phyloP scores from a whole-genome alignment of 345 rosid genomes.

The Linum tenue region DNA sequence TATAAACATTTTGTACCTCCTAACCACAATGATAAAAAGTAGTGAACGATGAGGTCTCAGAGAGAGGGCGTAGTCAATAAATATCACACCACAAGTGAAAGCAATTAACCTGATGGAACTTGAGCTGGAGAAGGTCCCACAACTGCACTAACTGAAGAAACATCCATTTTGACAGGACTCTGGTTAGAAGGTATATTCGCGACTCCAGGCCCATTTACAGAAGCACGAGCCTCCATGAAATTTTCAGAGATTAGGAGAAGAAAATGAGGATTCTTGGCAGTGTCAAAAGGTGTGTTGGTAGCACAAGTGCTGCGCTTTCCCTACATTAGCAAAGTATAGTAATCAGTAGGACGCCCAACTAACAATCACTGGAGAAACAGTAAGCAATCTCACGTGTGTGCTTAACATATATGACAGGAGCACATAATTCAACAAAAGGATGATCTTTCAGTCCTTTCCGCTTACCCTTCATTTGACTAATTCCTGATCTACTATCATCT shows the following conservation, averaged over 20 bases:
- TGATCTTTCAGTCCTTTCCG: background rate
- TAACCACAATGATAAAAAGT: background rate
- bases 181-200: constrained; percentile 55
- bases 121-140: constrained; percentile 54
- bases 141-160: constrained; percentile 53
- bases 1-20: background rate
- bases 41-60: constrained; percentile 2
- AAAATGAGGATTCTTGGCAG: constrained; percentile 55
- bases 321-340: constrained; percentile 32
- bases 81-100: constrained; percentile 1
- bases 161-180: constrained; percentile 79
- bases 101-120: constrained; percentile 37
- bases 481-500: background rate
- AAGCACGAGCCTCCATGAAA: constrained; percentile 86
- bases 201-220: constrained; percentile 67
- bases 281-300: constrained; percentile 62
- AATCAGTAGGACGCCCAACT: constrained; percentile 1
- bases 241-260: constrained; percentile 81
- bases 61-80: background rate
- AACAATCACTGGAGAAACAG: constrained; percentile 9
- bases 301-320: constrained; percentile 62
- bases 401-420: background rate
- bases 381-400: background rate
- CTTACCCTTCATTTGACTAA: background rate
- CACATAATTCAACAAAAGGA: background rate